Base-by-base conservation (phyloP, 1,139 yeast species). In the Nakaseomyces kungkrabaensis region DNA sequence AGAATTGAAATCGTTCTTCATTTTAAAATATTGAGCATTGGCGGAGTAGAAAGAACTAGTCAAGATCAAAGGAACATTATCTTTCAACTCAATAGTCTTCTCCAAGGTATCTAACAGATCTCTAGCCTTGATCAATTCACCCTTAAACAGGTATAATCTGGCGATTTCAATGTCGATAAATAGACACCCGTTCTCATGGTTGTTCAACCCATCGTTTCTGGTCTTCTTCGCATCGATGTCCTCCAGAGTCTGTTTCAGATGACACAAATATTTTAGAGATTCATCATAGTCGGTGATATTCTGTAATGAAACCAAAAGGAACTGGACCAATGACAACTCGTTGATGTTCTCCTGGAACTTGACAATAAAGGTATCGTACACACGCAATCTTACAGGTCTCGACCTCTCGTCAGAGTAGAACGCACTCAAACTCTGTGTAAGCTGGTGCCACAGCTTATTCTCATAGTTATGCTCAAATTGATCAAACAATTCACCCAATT, bases 381-480 rank as follows among this genome's bases (percentile, higher is more conserved):
- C 71, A 58, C 82, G 78, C 59, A 82, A 68, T 56, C 90, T 77
- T 50, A 85, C 67, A 0, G 78, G 72, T 46, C 68, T 71, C 25
- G 82, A 75, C 45, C 70, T 73, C 31, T 76, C 76, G 51, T 74
- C 73, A 47, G 68, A 71, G 67, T 82, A 87, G 58, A 86, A 77
- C 54, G 76, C 77, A 48, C 77, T 77, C 54, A 92, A 73, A 13
- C 79, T 70, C 54, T 79, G 77, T 2, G 97, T 87, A 63, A 92
- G 77, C 70, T 87, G 95, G 61, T 78, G 82, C 83, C 84, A 79
- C 54, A 79, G 75, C 72, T 87, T 88, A 59, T 96, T 77, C 65
- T 90, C 97, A 70, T 88, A 86, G 55, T 74, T 74, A 60, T 89
- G 96, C 64, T 90, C 97, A 65, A 92, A 78, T 51, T 83, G 81